phyloP scores from a whole-genome alignment of 257 asterid species.

The Verbena officinalis region DNA sequence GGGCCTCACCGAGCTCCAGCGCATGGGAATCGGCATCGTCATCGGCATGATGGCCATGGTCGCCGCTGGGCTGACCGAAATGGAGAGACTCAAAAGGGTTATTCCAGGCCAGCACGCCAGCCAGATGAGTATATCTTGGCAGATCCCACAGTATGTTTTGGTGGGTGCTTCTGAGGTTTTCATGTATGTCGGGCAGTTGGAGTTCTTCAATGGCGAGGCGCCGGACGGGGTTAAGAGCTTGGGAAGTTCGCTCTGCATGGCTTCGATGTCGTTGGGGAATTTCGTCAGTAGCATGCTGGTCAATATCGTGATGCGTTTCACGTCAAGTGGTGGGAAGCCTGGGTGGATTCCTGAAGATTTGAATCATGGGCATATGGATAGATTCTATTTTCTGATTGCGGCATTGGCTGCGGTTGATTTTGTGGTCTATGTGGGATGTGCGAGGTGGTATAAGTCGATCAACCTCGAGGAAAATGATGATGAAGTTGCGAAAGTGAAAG shows the following conservation, averaged over 20 bases:
- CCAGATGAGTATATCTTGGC: slow-evolving; percentile 65
- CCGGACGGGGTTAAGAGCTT: slow-evolving; percentile 84
- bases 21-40: slow-evolving; percentile 82
- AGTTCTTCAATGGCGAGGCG: slow-evolving; percentile 77
- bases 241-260: slow-evolving; percentile 82
- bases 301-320: slow-evolving; percentile 58
- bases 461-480: slow-evolving; percentile 19
- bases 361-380: slow-evolving; percentile 62
- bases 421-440: slow-evolving; percentile 45
- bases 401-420: slow-evolving; percentile 53
- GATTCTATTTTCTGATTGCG: slow-evolving; percentile 63
- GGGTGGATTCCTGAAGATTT: slow-evolving; percentile 79
- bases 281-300: slow-evolving; percentile 71
- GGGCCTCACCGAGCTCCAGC: slow-evolving; percentile 76
- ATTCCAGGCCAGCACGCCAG: slow-evolving; percentile 40
- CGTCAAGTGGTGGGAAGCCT: slow-evolving; percentile 37
- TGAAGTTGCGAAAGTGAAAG: not conserved
- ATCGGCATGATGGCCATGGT: slow-evolving; percentile 71
- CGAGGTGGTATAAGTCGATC: slow-evolving; percentile 58
- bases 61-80: slow-evolving; percentile 64
- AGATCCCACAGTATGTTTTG: slow-evolving; percentile 66
- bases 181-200: slow-evolving; percentile 81
- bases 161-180: slow-evolving; percentile 90
- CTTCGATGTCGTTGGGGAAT: slow-evolving; percentile 75
- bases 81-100: slow-evolving; percentile 42